A percentile compares a stretch with the other conserved stretches of the same genome.
These are phyloP conservation scores for Beauveria medogensis DNA, from an alignment of 2,329 filamentous ascomycete species.

Conservation along the genomic window DNA sequence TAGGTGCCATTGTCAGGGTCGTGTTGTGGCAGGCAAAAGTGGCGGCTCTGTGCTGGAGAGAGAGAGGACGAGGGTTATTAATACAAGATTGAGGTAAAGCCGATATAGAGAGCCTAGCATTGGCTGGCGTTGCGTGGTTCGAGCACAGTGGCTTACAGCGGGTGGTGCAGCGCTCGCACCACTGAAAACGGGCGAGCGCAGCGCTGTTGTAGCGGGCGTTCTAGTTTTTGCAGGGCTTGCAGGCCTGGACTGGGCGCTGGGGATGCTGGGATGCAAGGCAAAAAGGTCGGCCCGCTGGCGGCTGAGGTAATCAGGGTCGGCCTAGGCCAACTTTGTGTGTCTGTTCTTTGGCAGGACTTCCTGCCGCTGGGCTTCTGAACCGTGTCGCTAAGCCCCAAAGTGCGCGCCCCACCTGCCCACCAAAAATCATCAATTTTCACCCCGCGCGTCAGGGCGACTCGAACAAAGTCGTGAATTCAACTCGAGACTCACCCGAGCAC, in stretches of 20 bases:
- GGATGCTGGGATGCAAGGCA: neutral
- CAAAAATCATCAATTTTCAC: constrained; percentile 35
- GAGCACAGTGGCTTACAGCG: neutral
- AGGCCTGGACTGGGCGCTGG: no score
- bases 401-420: constrained; percentile 32
- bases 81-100: constrained; percentile 4
- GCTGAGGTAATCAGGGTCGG: constrained; percentile 13
- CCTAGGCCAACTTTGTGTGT: constrained; percentile 9
- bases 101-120: constrained; percentile 15
- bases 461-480: constrained; percentile 14
- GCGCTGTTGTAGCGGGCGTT: neutral
- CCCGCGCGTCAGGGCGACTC: constrained; percentile 11
- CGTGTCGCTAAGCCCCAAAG: constrained; percentile 31
- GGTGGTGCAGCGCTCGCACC: neutral
- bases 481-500: constrained; percentile 7
- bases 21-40: neutral
- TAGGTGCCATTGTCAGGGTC: constrained; percentile 21
- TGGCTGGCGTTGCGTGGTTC: constrained; percentile 7
- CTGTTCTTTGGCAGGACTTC: neutral
- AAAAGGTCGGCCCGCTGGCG: neutral
- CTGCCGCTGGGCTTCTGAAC: neutral
- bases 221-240: no score
- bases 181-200: neutral
- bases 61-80: constrained; percentile 4
- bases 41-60: neutral